Evolutionary conservation across 2,329 filamentous ascomycete species (phyloP).

Genomic region (Tolypocladium ophioglossoides): DNA sequence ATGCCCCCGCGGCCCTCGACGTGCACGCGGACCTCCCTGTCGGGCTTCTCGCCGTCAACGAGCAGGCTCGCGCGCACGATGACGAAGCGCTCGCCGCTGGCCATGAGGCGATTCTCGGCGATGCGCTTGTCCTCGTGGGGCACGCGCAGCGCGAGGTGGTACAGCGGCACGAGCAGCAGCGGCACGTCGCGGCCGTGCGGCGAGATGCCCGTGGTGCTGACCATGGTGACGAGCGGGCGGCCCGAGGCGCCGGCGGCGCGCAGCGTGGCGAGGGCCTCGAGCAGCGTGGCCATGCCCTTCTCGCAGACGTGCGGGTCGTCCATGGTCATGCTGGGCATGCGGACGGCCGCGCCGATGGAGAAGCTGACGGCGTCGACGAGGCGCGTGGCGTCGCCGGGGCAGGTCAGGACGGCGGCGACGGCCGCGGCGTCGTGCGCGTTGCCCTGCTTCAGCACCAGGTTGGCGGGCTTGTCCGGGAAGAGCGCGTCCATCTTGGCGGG

Average conservation of each 20-base stretch:
- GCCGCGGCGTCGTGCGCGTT: slow-evolving; percentile 22
- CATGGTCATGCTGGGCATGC: slow-evolving; percentile 14
- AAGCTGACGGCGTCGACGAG: slow-evolving; percentile 29
- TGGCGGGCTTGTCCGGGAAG: slow-evolving; percentile 15
- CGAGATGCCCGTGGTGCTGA: slow-evolving; percentile 32
- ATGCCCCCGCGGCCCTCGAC: slow-evolving; percentile 21
- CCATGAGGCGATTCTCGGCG: slow-evolving; percentile 28
- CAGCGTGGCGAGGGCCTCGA: slow-evolving; percentile 18
- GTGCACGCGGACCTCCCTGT: slow-evolving; percentile 15
- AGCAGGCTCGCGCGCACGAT: slow-evolving; percentile 28
- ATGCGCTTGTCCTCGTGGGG: slow-evolving; percentile 37
- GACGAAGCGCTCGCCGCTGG: slow-evolving; percentile 22
- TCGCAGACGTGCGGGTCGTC: slow-evolving; percentile 30
- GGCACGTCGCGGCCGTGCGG: slow-evolving; percentile 20
- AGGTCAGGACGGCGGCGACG: slow-evolving; percentile 21
- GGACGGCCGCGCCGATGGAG: slow-evolving; percentile 24
- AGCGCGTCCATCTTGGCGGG: slow-evolving; percentile 27
- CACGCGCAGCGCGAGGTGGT: slow-evolving; percentile 26
- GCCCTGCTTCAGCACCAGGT: slow-evolving; percentile 27
- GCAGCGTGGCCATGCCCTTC: slow-evolving; percentile 22
- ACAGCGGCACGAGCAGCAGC: slow-evolving; percentile 30
- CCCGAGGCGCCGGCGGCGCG: slow-evolving; percentile 12
- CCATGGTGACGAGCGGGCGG: slow-evolving; percentile 22
- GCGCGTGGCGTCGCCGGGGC: slow-evolving; percentile 11
- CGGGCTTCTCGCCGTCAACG: slow-evolving; percentile 11